Base-by-base conservation (phyloP, 164 flowering plant genomes). In the Vitis rupestris region DNA sequence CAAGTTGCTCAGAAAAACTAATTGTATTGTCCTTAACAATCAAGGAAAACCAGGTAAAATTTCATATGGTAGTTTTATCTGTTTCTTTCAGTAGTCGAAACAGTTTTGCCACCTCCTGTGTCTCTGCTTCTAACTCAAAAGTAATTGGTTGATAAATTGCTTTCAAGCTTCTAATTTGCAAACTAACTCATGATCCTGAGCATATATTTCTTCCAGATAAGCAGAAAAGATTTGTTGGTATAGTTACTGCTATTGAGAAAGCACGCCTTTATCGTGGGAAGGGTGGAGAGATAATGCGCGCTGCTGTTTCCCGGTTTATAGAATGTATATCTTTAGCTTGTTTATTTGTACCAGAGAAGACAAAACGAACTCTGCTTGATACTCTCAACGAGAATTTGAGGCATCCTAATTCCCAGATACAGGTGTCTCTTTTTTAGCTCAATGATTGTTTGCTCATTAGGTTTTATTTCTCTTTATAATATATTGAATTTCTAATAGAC, bases 241-340 rank as follows among this genome's bases (percentile, higher is more conserved):
- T 95, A 53, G 97, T 95, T 77, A 96, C 93, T 81, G 97, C 92
- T 61, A 95, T 95, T 83, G 99, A 95, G 78, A 95, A 90, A 79
- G 98, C 99, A 70, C 93, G 96, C 44, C 96, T 93, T 64, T 95
- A 95, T 79, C 97, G 99, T 74, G 98, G 99, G 58, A 95, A 95
- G 78, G 98, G 98, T 76, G 99, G 99, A 79, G 99, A 95, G 77
- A 90, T 95, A 67, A 95, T 95, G 98, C 97, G 98, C 17, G 69
- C 90, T 75, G 89, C 93, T 78, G 97, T 95, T 72, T 95, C 99
- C 4, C 88, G 93, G 71, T 88, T 87, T 73, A 87, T 91, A 65
- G 88, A 88, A 57, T 93, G 98, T 68, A 84, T 87, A 63, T 88
- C 98, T 56, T 17, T 74, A 23, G 78, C 89, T 65, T 74, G 68